A percentile compares a stretch with the other conserved stretches of the same genome.
These are phyloP conservation scores for Pseudogymnoascus sp. DNA, from an alignment of 2,329 filamentous ascomycete genomes.

Conservation along the genomic window DNA sequence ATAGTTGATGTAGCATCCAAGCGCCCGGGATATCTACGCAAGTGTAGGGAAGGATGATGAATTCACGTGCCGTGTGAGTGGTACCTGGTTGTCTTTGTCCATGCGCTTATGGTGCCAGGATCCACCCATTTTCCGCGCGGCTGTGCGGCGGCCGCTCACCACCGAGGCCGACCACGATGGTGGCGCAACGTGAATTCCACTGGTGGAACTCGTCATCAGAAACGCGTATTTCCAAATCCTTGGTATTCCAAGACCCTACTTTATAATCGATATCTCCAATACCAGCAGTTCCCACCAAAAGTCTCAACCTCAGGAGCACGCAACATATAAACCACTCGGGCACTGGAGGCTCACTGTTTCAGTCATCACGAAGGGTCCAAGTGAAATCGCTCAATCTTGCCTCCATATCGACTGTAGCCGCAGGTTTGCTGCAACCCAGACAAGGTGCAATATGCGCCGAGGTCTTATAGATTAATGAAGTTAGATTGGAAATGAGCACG, in stretches of 20 bases:
- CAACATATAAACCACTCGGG: not conserved
- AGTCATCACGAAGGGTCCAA: conserved; percentile 5
- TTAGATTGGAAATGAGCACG: conserved; percentile 5
- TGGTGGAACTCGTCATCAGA: conserved; percentile 6
- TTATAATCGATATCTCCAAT: not conserved
- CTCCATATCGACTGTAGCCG: not conserved
- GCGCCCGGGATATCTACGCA: not conserved
- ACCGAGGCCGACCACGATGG: not conserved
- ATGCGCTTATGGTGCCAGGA: not conserved
- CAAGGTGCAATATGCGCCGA: conserved; percentile 1
- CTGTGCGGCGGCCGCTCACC: conserved; percentile 5
- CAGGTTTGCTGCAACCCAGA: conserved; percentile 1
- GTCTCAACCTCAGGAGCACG: not conserved
- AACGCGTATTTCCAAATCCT: conserved; percentile 4
- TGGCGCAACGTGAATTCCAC: conserved; percentile 2
- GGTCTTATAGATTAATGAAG: not conserved
- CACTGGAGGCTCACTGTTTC: not conserved
- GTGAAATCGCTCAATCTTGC: not conserved
- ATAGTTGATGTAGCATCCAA: not conserved
- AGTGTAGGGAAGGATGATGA: not conserved
- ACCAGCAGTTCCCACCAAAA: not conserved
- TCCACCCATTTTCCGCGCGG: not conserved
- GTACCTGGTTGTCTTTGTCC: conserved; percentile 3
- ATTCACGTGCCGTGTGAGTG: conserved; percentile 4
- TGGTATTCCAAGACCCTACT: not conserved